Conservation (phyloP, 2,329 filamentous ascomycete species). For the Capronia coronata region DNA sequence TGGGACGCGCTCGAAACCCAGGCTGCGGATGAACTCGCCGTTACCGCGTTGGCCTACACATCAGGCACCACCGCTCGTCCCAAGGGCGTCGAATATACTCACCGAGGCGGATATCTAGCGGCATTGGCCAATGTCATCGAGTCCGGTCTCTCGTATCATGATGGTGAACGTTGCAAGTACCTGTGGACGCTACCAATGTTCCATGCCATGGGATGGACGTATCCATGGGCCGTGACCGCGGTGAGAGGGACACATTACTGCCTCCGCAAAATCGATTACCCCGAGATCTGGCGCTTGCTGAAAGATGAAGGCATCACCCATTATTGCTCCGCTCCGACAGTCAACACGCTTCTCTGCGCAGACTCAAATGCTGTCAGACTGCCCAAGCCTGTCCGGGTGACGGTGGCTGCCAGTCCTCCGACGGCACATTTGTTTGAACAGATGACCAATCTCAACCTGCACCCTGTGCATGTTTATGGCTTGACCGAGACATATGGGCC, state of each 20-base stretch:
- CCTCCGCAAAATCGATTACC: slow-evolving; percentile 89
- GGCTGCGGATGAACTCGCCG: slow-evolving; percentile 66
- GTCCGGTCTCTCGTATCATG: slow-evolving; percentile 67
- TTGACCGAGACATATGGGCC: slow-evolving; percentile 85
- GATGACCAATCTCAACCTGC: slow-evolving; percentile 80
- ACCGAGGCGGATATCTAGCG: slow-evolving; percentile 80
- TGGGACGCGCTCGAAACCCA: slow-evolving; percentile 73
- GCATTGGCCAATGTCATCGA: slow-evolving; percentile 81
- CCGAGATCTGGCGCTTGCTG: slow-evolving; percentile 80
- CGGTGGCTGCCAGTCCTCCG: slow-evolving; percentile 86
- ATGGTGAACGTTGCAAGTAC: slow-evolving; percentile 64
- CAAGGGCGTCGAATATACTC: slow-evolving; percentile 89
- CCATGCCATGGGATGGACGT: slow-evolving; percentile 68
- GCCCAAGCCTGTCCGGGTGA: slow-evolving; percentile 68
- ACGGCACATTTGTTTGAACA: slow-evolving; percentile 85
- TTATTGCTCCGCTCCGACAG: slow-evolving; percentile 92
- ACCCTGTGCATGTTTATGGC: slow-evolving; percentile 90
- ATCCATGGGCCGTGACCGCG: slow-evolving; percentile 87
- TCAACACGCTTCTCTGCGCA: slow-evolving; percentile 87
- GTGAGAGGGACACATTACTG: slow-evolving; percentile 94
- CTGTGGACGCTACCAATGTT: slow-evolving; percentile 92
- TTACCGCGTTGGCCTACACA: slow-evolving; percentile 86
- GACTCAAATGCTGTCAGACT: slow-evolving; percentile 67
- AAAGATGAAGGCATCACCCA: slow-evolving; percentile 85
- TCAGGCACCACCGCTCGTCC: slow-evolving; percentile 86